Evolutionary conservation across 805 yeast genomes (phyloP).

Genomic region (Kodamaea restingae): DNA sequence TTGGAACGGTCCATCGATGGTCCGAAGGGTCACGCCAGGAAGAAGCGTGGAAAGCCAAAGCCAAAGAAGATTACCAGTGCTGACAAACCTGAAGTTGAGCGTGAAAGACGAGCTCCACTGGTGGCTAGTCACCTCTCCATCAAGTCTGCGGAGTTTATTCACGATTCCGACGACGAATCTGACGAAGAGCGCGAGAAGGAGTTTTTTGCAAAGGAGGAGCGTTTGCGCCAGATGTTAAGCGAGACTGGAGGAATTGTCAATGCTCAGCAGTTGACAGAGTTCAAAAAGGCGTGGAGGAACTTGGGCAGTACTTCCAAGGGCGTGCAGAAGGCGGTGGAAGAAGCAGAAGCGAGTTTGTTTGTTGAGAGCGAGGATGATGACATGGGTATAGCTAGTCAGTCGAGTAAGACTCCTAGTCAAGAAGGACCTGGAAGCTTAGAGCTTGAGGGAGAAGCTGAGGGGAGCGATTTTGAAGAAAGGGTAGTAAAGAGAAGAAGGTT

Average conservation of each 20-base stretch:
- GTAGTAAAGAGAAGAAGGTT: constrained; percentile 19
- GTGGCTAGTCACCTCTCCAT: constrained; percentile 28
- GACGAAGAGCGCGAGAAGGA: constrained; percentile 51
- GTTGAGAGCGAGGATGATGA: constrained; percentile 8
- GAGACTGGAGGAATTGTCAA: constrained; percentile 38
- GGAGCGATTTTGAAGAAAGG: constrained; percentile 8
- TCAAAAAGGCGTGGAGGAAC: constrained; percentile 28
- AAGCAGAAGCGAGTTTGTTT: constrained; percentile 11
- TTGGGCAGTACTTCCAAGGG: constrained; percentile 15
- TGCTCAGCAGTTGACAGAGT: constrained; percentile 28
- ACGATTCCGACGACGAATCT: constrained; percentile 60
- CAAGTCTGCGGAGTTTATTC: constrained; percentile 52
- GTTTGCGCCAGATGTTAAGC: constrained; percentile 38
- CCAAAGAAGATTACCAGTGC: constrained; percentile 4
- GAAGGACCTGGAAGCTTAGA: too few relatives aligned
- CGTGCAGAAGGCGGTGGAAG: constrained; percentile 14
- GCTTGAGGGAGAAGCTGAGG: constrained; percentile 5
- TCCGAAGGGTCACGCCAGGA: constrained; percentile 17
- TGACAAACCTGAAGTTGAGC: constrained; percentile 4
- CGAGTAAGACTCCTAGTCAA: too few relatives aligned
- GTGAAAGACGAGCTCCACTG: constrained; percentile 15
- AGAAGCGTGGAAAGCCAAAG: constrained; percentile 14
- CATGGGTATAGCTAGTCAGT: too few relatives aligned
- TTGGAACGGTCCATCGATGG: constrained; percentile 18
- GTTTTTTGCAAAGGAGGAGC: constrained; percentile 56